Percentiles rank a stretch among this genome's conserved stretches.
These are phyloP conservation scores for Xerocomellus amylosporus DNA, from an alignment of 768 basidiomycete genomes.

Conservation along the genomic window DNA sequence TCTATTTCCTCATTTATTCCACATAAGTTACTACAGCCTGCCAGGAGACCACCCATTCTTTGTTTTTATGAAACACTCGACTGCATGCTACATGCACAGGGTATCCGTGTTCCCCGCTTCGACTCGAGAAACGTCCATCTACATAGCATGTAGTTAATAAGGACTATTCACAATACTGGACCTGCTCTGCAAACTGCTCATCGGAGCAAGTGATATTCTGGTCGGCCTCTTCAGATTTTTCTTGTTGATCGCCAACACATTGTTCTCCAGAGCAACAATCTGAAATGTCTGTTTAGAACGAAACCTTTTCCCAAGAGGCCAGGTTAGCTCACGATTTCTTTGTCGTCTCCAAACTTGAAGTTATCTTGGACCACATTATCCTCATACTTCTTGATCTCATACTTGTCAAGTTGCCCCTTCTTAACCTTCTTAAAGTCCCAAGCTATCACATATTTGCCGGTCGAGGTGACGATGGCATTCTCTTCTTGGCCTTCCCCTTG, in stretches of 20 bases:
- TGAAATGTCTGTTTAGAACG: conserved; percentile 32
- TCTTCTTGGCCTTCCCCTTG: conserved; percentile 84
- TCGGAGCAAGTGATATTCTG: conserved; percentile 62
- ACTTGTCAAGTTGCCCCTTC: conserved; percentile 85
- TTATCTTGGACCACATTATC: conserved; percentile 94
- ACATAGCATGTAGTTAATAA: conserved; percentile 36
- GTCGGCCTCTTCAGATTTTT: conserved; percentile 84
- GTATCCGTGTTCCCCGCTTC: conserved; percentile 15
- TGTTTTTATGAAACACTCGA: background rate
- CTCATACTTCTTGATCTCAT: conserved; percentile 96
- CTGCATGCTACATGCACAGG: conserved; percentile 1
- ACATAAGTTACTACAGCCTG: conserved; percentile 7
- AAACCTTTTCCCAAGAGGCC: background rate
- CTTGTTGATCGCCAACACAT: conserved; percentile 94
- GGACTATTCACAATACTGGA: conserved; percentile 71
- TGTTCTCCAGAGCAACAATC: conserved; percentile 94
- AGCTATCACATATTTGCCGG: conserved; percentile 86
- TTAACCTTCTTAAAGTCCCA: conserved; percentile 99
- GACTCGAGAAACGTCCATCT: background rate
- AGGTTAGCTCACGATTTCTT: conserved; percentile 75
- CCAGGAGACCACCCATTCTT: background rate
- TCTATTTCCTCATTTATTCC: conserved; percentile 23
- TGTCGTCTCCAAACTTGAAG: conserved; percentile 97
- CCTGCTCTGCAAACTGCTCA: conserved; percentile 40
- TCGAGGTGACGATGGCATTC: conserved; percentile 94